Base-by-base conservation (phyloP, 257 asterid species). In the Nicotiana otophora region DNA sequence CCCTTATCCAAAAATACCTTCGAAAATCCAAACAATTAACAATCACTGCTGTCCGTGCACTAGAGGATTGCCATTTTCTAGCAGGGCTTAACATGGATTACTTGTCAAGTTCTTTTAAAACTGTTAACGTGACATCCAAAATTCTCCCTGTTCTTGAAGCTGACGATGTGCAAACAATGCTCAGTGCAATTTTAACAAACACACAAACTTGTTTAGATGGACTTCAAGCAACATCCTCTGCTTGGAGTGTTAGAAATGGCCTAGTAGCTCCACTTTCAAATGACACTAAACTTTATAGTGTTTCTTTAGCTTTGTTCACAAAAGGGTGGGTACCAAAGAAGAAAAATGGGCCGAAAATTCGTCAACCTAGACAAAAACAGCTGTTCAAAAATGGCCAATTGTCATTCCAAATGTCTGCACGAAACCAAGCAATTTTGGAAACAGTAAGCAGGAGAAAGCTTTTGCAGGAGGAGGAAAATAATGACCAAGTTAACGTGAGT, bases 131-230 rank as follows among this genome's bases (percentile, higher is more conserved):
- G 7, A 89, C 89, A 0, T 85, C 92, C 1, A 77, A 67, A 31
- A 65, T 72, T 4, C 94, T 95, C 39, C 55, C 91, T 0, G 48
- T 66, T 2, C 66, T 66, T 3, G 75, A 87, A 61, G 95, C 94
- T 4, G 98, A 95, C 46, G 91, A 91, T 10, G 68, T 92, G 0
- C 95, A 92, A 12, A 90, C 98, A 0, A 81, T 87, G 82, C 92
- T 95, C 1, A 95, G 98, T 39, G 98, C 95, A 2, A 86, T 88
- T 23, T 68, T 95, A 10, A 95, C 98, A 1, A 93, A 95, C 81
- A 83, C 92, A 0, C 88, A 92, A 17, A 95, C 98, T 0, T 95
- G 98, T 84, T 63, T 89, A 17, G 95, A 92, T 14, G 95, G 98
- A 4, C 80, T 95, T 20, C 89, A 86, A 15, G 87, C 77, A 0